Evolutionary conservation across 2,329 filamentous ascomycete genomes (phyloP).

Genomic region (Epichloe uncinata): DNA sequence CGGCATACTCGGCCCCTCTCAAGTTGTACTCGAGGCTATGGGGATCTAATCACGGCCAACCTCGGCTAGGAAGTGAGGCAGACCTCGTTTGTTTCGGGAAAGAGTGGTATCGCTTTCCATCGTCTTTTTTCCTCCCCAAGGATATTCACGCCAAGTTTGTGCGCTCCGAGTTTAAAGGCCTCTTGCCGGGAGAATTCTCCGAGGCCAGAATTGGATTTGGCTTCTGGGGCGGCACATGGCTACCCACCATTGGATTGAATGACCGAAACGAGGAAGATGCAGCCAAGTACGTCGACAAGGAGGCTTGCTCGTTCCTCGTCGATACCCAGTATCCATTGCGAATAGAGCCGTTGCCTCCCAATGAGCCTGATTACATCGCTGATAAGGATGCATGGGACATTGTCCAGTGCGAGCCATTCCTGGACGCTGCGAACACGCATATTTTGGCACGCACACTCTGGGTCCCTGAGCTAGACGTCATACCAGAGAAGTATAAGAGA

Average conservation of each 20-base stretch:
- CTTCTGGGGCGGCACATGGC: conserved; percentile 72
- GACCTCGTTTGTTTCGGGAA: conserved; percentile 81
- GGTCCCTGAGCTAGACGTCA: conserved; percentile 57
- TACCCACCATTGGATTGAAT: conserved; percentile 76
- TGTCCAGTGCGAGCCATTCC: conserved; percentile 62
- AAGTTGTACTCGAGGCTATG: conserved; percentile 56
- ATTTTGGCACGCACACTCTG: conserved; percentile 66
- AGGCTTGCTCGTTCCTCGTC: conserved; percentile 68
- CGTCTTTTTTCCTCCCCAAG: conserved; percentile 84
- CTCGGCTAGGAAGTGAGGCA: conserved; percentile 39
- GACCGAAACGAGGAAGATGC: conserved; percentile 78
- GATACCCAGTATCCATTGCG: conserved; percentile 67
- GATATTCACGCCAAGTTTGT: conserved; percentile 79
- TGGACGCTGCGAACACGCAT: conserved; percentile 65
- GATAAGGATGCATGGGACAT: conserved; percentile 66
- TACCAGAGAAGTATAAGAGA: conserved; percentile 57
- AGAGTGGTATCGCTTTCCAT: conserved; percentile 97
- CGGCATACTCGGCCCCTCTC: conserved; percentile 72
- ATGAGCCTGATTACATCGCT: conserved; percentile 69
- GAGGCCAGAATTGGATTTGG: conserved; percentile 58
- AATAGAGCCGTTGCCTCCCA: conserved; percentile 36
- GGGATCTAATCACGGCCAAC: conserved; percentile 29
- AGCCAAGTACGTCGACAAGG: conserved; percentile 71
- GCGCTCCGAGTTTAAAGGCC: conserved; percentile 75
- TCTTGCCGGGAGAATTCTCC: conserved; percentile 82